A percentile compares a stretch with the other conserved stretches of the same genome.
These are phyloP conservation scores for Lactarius trivialis DNA, from an alignment of 768 basidiomycete species.

Conservation along the genomic window DNA sequence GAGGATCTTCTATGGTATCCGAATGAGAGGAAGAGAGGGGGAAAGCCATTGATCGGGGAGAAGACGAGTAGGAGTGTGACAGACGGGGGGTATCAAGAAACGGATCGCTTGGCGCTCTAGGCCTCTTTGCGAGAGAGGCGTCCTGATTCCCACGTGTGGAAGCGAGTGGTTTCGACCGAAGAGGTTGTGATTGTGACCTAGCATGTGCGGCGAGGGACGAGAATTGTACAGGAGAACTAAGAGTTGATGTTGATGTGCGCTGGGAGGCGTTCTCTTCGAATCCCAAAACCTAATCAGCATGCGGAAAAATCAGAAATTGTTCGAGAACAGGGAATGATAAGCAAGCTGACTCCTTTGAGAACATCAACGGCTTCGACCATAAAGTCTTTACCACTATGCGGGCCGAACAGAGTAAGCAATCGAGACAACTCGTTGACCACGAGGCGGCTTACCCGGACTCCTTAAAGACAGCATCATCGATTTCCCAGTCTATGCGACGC, in stretches of 20 bases:
- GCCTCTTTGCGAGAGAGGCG: constrained; percentile 50
- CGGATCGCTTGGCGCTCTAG: constrained; percentile 71
- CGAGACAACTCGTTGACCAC: constrained; percentile 17
- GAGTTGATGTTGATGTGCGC: constrained; percentile 23
- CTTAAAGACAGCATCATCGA: constrained; percentile 91
- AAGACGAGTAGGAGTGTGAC: constrained; percentile 51
- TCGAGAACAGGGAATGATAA: constrained; percentile 27
- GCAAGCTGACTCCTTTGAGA: constrained; percentile 75
- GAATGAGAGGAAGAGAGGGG: constrained; percentile 31
- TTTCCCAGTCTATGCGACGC: constrained; percentile 75
- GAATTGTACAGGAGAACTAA: constrained; percentile 32
- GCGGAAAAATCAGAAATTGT: constrained; percentile 12
- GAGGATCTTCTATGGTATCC: constrained; percentile 36
- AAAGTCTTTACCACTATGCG: constrained; percentile 79
- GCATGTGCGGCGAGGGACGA: constrained; percentile 40
- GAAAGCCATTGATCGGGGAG: constrained; percentile 36
- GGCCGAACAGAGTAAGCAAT: constrained; percentile 22
- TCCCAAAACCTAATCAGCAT: constrained; percentile 44
- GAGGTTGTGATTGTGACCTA: constrained; percentile 51
- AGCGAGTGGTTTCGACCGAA: constrained; percentile 32
- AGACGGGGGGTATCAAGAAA: constrained; percentile 66
- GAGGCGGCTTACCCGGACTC: constrained; percentile 74
- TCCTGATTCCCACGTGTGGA: constrained; percentile 32
- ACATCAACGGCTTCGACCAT: constrained; percentile 88
- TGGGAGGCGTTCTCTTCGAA: constrained; percentile 58